phyloP scores from a whole-genome alignment of 352 stramenopile genomes.

The Phytophthora parvispora region DNA sequence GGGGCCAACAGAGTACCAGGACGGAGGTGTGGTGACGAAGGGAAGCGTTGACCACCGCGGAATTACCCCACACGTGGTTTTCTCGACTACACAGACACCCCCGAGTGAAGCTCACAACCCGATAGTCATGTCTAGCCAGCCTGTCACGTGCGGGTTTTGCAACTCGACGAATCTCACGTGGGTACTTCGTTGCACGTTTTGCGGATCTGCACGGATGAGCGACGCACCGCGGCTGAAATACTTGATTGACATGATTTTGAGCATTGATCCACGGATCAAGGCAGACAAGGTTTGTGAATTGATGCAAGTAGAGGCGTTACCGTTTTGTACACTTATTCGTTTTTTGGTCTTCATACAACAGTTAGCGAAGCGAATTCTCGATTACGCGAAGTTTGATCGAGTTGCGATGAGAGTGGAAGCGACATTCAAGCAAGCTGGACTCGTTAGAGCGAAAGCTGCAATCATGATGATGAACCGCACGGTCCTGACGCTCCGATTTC shows the following conservation, averaged over 20 bases:
- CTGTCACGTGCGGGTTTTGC: constrained; percentile 73
- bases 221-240: constrained; percentile 81
- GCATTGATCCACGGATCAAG: constrained; percentile 71
- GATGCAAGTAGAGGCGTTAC: not conserved
- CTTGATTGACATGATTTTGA: constrained; percentile 83
- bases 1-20: constrained; percentile 47
- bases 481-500: constrained; percentile 55
- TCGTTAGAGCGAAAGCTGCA: constrained; percentile 75
- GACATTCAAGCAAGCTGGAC: constrained; percentile 82
- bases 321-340: not conserved
- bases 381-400: constrained; percentile 86
- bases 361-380: constrained; percentile 76
- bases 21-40: constrained; percentile 53
- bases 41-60: constrained; percentile 61
- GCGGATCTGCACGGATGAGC: constrained; percentile 74
- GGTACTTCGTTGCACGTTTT: constrained; percentile 77
- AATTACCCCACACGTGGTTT: constrained; percentile 76
- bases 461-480: constrained; percentile 90
- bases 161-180: constrained; percentile 78
- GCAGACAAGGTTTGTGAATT: constrained; percentile 47
- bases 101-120: constrained; percentile 63
- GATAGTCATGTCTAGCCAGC: constrained; percentile 30
- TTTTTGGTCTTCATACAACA: constrained; percentile 27
- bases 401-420: constrained; percentile 79
- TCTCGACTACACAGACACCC: constrained; percentile 61